phyloP scores from a whole-genome alignment of 352 stramenopile genomes.

The Globisporangium canariense region DNA sequence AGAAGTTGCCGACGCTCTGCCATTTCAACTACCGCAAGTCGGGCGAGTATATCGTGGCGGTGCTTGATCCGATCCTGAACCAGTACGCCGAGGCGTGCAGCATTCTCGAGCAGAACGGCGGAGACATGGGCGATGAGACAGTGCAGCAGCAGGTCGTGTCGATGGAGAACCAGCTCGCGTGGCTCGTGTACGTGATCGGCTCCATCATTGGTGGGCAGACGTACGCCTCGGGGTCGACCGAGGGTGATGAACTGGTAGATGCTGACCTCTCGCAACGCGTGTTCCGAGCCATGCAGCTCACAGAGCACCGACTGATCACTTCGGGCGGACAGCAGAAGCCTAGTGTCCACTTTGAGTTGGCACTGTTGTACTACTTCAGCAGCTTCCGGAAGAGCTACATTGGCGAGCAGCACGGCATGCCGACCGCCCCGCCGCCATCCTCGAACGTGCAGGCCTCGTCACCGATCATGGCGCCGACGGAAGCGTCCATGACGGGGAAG shows the following conservation, averaged over 20 bases:
- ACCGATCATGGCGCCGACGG: conserved; percentile 79
- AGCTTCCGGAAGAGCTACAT: conserved; percentile 92
- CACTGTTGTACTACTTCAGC: conserved; percentile 97
- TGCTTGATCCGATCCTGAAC: conserved; percentile 94
- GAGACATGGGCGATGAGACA: conserved; percentile 34
- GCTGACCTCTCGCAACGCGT: conserved; percentile 94
- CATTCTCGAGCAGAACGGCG: conserved; percentile 62
- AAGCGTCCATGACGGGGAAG: conserved; percentile 84
- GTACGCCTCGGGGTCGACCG: conserved; percentile 90
- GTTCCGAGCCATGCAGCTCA: conserved; percentile 94
- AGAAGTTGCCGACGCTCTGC: conserved; percentile 95
- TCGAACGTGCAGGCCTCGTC: conserved; percentile 51
- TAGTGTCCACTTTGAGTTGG: conserved; percentile 93
- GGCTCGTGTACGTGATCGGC: conserved; percentile 96
- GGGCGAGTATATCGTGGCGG: conserved; percentile 91
- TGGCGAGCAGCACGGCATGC: conserved; percentile 88
- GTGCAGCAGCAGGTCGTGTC: conserved; percentile 64
- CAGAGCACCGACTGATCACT: conserved; percentile 93
- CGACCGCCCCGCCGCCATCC: conserved; percentile 60
- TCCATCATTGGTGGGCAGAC: conserved; percentile 95
- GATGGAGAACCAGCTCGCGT: conserved; percentile 96
- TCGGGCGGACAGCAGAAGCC: conserved; percentile 80
- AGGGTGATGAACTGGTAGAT: conserved; percentile 95
- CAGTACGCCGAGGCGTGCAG: conserved; percentile 90
- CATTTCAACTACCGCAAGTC: conserved; percentile 95